These are phyloP conservation scores for Penicillium robsamsonii DNA, from an alignment of 495 filamentous ascomycete genomes.

Conservation along the genomic window DNA sequence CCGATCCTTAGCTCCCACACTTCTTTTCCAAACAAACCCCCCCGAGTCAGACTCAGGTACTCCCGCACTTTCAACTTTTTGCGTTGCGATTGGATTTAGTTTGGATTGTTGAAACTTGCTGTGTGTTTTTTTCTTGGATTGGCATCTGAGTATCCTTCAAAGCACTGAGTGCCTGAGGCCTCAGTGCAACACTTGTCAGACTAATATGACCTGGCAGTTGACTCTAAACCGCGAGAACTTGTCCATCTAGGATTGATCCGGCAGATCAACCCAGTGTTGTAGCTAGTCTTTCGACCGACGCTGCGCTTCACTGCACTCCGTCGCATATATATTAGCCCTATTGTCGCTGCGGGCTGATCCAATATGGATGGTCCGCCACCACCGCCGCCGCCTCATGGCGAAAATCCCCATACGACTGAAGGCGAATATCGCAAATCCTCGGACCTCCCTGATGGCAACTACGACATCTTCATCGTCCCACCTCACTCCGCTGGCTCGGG, in stretches of 20 bases:
- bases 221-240: conserved; percentile 21
- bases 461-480: conserved; percentile 96
- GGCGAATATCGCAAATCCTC: conserved; percentile 50
- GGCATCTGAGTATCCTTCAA: conserved; percentile 6
- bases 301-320: background rate
- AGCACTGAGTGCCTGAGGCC: conserved; percentile 42
- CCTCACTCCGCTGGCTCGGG: conserved; percentile 88
- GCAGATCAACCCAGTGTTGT: conserved; percentile 7
- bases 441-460: conserved; percentile 76
- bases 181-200: conserved; percentile 37
- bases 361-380: conserved; percentile 55
- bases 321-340: conserved; percentile 1
- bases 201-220: conserved; percentile 39
- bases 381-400: conserved; percentile 67
- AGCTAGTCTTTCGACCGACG: background rate
- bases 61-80: conserved; percentile 4
- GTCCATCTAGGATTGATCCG: conserved; percentile 19
- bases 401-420: conserved; percentile 55
- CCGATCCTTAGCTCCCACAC: conserved; percentile 33
- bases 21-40: conserved; percentile 28
- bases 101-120: background rate
- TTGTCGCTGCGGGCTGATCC: conserved; percentile 1
- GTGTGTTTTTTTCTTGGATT: background rate
- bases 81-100: conserved; percentile 1
- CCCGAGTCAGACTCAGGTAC: conserved; percentile 15